These are phyloP conservation scores for Xerocomellus intermedius DNA, from an alignment of 768 basidiomycete genomes.

Conservation along the genomic window DNA sequence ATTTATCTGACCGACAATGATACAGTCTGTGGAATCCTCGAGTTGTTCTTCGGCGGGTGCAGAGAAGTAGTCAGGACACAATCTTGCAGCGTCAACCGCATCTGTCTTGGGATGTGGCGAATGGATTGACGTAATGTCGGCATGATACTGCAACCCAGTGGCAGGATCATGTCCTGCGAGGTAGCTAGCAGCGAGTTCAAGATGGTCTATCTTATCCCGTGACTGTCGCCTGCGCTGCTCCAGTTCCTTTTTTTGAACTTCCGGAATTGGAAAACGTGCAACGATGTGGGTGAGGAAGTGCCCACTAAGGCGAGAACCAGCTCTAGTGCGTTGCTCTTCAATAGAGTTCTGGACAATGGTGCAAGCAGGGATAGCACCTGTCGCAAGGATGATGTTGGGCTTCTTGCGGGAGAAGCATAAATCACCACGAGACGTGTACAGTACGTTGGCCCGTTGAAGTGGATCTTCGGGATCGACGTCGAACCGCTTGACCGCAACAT, in stretches of 20 bases:
- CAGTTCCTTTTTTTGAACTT: no score
- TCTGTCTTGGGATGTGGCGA: conserved; percentile 9
- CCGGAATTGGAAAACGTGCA: conserved; percentile 11
- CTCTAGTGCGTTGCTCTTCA: conserved; percentile 5
- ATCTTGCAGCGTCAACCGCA: conserved; percentile 13
- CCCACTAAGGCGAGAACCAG: conserved; percentile 14
- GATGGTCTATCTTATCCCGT: no score
- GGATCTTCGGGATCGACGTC: conserved; percentile 12
- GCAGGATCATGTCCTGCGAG: conserved; percentile 5
- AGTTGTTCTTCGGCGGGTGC: conserved; percentile 11
- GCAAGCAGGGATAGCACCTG: conserved; percentile 19
- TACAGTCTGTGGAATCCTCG: conserved; percentile 1
- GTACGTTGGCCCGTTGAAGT: conserved; percentile 2
- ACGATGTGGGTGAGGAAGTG: conserved; percentile 13
- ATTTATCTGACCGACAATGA: conserved; percentile 2
- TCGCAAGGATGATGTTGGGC: conserved; percentile 21
- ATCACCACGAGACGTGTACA: not conserved
- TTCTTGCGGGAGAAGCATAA: not conserved
- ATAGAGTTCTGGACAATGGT: conserved; percentile 21
- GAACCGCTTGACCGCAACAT: not conserved
- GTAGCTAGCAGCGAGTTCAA: conserved; percentile 2
- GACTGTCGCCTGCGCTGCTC: no score
- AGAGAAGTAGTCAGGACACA: conserved; percentile 16
- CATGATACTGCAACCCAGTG: conserved; percentile 6
- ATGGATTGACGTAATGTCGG: conserved; percentile 10